A percentile compares a stretch with the other conserved stretches of the same genome.
Conservation (phyloP, 768 basidiomycete genomes). For the Lentinula aciculospora region DNA sequence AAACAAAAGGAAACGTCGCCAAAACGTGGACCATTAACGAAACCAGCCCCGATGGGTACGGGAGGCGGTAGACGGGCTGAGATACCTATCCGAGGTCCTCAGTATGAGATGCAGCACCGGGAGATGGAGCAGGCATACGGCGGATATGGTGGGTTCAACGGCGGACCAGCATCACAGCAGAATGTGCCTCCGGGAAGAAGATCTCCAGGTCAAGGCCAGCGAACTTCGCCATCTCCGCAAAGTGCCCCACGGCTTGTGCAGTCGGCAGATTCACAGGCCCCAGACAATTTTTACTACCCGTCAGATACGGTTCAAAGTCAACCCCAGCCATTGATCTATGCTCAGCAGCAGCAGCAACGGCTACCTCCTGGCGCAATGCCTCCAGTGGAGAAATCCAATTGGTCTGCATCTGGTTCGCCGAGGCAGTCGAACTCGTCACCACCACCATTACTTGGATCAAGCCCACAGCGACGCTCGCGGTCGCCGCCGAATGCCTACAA, state of each 20-base stretch:
- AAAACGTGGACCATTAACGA: constrained; percentile 61
- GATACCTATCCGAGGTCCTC: constrained; percentile 81
- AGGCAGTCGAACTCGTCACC: constrained; percentile 14
- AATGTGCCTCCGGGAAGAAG: constrained; percentile 20
- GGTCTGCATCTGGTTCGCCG: constrained; percentile 7
- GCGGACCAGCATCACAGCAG: constrained; percentile 20
- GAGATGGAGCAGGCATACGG: constrained; percentile 89
- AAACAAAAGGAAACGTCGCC: constrained; percentile 49
- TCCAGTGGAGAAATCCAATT: constrained; percentile 35
- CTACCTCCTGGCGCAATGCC: constrained; percentile 62
- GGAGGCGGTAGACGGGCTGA: constrained; percentile 66
- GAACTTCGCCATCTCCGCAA: constrained; percentile 14
- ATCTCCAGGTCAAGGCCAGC: constrained; percentile 21
- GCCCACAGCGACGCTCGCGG: constrained; percentile 37
- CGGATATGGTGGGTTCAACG: constrained; percentile 31
- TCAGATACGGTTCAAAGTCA: constrained; percentile 18
- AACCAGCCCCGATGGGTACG: constrained; percentile 43
- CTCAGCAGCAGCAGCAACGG: constrained; percentile 29
- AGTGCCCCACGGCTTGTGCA: constrained; percentile 21
- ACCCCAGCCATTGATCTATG: constrained; percentile 10
- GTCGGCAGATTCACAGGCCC: constrained; percentile 11
- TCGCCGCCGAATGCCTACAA: constrained; percentile 42
- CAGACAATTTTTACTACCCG: constrained; percentile 34
- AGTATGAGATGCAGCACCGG: constrained; percentile 92
- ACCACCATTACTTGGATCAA: constrained; percentile 23